Percentiles rank a stretch among this genome's conserved stretches.
Evolutionary conservation across 352 stramenopile genomes (phyloP).

Genomic region (Phytophthora pini): DNA sequence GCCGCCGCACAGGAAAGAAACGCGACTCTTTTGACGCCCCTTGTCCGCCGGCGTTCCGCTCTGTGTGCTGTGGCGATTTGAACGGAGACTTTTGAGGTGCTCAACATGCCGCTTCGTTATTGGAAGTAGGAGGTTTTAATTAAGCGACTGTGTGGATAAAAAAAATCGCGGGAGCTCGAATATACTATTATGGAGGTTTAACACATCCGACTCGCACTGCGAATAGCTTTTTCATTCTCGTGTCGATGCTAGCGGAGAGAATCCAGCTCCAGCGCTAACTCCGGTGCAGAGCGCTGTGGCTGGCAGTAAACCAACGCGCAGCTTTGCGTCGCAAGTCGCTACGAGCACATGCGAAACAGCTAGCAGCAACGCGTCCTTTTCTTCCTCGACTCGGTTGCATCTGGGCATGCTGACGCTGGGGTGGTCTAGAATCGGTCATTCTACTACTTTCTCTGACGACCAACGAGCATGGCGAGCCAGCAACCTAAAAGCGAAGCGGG

Average conservation of each 20-base stretch:
- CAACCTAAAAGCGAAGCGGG: slow-evolving; percentile 20
- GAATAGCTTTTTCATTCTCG: slow-evolving; percentile 40
- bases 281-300: slow-evolving; percentile 27
- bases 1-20: slow-evolving; percentile 28
- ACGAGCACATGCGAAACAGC: slow-evolving; percentile 36
- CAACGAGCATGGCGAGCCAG: slow-evolving; percentile 35
- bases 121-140: slow-evolving; percentile 10
- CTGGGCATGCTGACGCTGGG: slow-evolving; percentile 36
- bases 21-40: slow-evolving; percentile 12
- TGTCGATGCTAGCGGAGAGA: slow-evolving; percentile 40
- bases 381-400: slow-evolving; percentile 33
- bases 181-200: slow-evolving; percentile 21
- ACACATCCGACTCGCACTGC: slow-evolving; percentile 34
- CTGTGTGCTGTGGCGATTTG: slow-evolving; percentile 28
- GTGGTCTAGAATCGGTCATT: slow-evolving; percentile 33
- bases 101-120: slow-evolving; percentile 37
- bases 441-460: slow-evolving; percentile 31
- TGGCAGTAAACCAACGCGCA: slow-evolving; percentile 37
- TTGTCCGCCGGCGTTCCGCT: slow-evolving; percentile 35
- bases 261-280: slow-evolving; percentile 30
- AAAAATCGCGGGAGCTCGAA: neutral
- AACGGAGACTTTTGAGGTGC: slow-evolving; percentile 13
- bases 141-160: neutral
- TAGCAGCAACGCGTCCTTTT: slow-evolving; percentile 39
- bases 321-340: slow-evolving; percentile 25